Evolutionary conservation across 257 asterid genomes (phyloP), one percentile per base, ranked within the genome.

Genomic region (Cruciata laevipes): DNA sequence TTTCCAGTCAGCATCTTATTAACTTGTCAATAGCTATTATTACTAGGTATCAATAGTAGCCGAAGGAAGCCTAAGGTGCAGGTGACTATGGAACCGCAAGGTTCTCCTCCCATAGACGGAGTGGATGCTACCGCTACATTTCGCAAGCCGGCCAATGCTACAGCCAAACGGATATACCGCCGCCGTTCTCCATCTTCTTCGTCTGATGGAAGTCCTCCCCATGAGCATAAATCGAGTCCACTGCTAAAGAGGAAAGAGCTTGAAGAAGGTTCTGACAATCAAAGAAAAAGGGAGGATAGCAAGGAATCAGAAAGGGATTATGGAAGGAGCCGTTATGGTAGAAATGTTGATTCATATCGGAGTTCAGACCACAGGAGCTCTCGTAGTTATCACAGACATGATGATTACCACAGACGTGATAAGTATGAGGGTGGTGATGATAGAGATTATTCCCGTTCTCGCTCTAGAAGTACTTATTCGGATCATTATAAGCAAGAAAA

Each of bases 151-250:
- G 51, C 77, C 5, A 85, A 70, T 71, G 98, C 89, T 72, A 85
- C 94, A 4, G 83, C 77, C 72, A 77, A 72, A 69, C 75, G 98
- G 83, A 86, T 85, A 79, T 93, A 93, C 80, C 77, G 98, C 81
- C 97, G 95, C 60, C 86, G 95, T 53, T 88, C 97, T 79, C 91
- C 97, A 62, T 89, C 96, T 49, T 77, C 97, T 3, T 81, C 93
- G 3, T 72, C 89, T 14, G 95, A 82, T 47, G 98, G 90, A 70
- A 85, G 92, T 74, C 95, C 91, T 51, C 73, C n/a, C 4, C 79
- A 42, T 55, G 75, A 73, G 57, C 89, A 71, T 11, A 81, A 83
- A 78, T 74, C 72, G 60, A 87, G 93, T 75, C 95, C 95, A 66
- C 59, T 70, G 61, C 77, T 76, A 37, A 76, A 80, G 8, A 84